These are phyloP conservation scores for Rhodosporidiobolus odoratus DNA, from an alignment of 768 basidiomycete genomes.

Conservation along the genomic window DNA sequence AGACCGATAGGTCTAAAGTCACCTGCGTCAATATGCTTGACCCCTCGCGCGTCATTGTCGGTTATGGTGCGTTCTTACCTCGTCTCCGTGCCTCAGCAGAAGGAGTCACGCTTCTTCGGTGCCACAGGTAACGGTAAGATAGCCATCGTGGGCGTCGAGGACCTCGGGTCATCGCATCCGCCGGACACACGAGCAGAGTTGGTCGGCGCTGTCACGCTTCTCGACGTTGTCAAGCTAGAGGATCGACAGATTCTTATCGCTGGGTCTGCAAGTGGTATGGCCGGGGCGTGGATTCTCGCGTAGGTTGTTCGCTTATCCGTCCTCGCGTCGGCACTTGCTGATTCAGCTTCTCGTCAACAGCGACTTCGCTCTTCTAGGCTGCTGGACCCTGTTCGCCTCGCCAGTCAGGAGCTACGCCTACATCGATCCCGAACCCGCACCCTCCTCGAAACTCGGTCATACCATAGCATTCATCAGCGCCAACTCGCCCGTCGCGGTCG, in stretches of 20 bases:
- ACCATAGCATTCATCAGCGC: constrained; percentile 23
- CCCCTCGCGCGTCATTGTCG: constrained; percentile 58
- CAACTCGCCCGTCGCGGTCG: constrained; percentile 53
- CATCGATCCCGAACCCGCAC: constrained; percentile 53
- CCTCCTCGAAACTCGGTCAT: constrained; percentile 4
- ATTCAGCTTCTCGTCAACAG: constrained; percentile 47
- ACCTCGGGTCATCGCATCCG: neutral
- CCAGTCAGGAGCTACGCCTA: constrained; percentile 60
- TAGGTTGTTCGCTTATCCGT: constrained; percentile 45
- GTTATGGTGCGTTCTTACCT: constrained; percentile 56
- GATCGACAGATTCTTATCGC: constrained; percentile 57
- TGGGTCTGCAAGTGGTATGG: constrained; percentile 70
- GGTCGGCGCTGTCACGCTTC: constrained; percentile 18
- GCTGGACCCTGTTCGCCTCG: constrained; percentile 67
- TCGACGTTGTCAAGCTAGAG: constrained; percentile 45
- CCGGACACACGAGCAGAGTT: neutral
- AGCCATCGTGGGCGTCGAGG: neutral
- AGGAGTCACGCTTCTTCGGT: neutral
- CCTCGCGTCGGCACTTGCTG: neutral
- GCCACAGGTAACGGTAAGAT: neutral
- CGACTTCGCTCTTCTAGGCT: constrained; percentile 60
- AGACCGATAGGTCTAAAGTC: constrained; percentile 41
- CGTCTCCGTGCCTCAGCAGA: neutral
- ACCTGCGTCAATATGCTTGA: constrained; percentile 58
- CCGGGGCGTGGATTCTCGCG: constrained; percentile 68